Percentiles rank a stretch among this genome's conserved stretches.
Conservation (phyloP, 768 basidiomycete genomes). For the Leucocoprinus leucothites region DNA sequence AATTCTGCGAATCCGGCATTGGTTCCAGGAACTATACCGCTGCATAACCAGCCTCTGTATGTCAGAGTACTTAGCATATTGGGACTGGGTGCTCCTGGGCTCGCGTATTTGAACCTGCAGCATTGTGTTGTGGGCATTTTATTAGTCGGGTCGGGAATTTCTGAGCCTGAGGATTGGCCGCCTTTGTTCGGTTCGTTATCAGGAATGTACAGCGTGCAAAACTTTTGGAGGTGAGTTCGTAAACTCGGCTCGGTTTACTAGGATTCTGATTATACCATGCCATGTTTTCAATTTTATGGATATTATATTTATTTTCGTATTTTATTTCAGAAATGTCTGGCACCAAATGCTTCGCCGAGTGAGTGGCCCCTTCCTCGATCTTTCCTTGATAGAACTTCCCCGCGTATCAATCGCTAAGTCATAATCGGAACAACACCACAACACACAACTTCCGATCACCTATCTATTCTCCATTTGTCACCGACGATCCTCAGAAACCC, state of each 20-base stretch:
- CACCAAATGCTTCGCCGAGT: constrained; percentile 36
- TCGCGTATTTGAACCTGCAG: not conserved
- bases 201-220: constrained; percentile 35
- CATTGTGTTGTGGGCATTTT: constrained; percentile 19
- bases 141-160: constrained; percentile 21
- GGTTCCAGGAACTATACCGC: not conserved
- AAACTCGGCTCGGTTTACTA: no score
- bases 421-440: no score
- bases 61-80: not conserved
- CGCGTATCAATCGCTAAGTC: no score
- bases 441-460: not conserved
- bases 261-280: not conserved
- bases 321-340: constrained; percentile 22
- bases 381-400: no score
- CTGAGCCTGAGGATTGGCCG: constrained; percentile 35
- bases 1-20: constrained; percentile 8
- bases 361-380: constrained; percentile 5
- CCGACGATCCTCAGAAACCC: no score
- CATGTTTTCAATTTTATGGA: no score
- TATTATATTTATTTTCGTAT: constrained; percentile 1
- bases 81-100: constrained; percentile 2
- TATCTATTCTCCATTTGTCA: no score
- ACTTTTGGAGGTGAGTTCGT: constrained; percentile 38
- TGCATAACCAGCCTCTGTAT: constrained; percentile 3
- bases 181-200: constrained; percentile 28